Base-by-base conservation (phyloP, 202 grass and related monocot species). In the Dendrocalamus latiflorus region DNA sequence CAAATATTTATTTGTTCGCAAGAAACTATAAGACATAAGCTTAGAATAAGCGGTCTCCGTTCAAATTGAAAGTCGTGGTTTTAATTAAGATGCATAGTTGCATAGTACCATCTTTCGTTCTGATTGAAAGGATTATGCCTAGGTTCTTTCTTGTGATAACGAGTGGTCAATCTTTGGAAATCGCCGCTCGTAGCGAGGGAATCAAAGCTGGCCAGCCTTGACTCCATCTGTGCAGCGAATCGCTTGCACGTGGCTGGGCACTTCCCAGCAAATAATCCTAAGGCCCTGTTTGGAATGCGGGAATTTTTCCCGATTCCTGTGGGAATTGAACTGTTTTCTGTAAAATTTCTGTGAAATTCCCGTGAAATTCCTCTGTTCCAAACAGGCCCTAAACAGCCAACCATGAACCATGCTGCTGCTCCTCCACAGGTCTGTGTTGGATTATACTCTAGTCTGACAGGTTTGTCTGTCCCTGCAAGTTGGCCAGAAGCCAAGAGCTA, bases 201-300 rank as follows among this genome's bases (percentile, higher is more conserved):
- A 81, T n/a, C 87, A 81, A 81, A 57, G 12, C 48, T 38, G n/a
- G 28, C 81, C 5, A 13, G 55, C 39, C 38, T 43, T 14, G 37
- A 2, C 38, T 6, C 5, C 60, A 22, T 65, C 71, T 34, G 37
- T n/a, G 47, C 59, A 55, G 20, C 26, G 6, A 0, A 62, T 62
- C 28, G 68, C 58, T 9, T 20, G 43, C 70, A 33, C 44, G 44
- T 56, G 81, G 47, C 70, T 83, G 12, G 12, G 34, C 62, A 68
- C 18, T 42, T 18, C 4, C 72, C 37, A 26, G 9, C 12, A 1
- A 69, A 47, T 28, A 73, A 50, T 62, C 18, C 6, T 44, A n/a
- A n/a, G n/a, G n/a, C n/a, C n/a, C n/a, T n/a, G n/a, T n/a, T n/a
- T n/a, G n/a, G n/a, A n/a, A n/a, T n/a, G n/a, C n/a, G n/a, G n/a